Evolutionary conservation across 352 stramenopile genomes (phyloP), one percentile per base, ranked within the genome.

Genomic region (Phytophthora macrochlamydospora): DNA sequence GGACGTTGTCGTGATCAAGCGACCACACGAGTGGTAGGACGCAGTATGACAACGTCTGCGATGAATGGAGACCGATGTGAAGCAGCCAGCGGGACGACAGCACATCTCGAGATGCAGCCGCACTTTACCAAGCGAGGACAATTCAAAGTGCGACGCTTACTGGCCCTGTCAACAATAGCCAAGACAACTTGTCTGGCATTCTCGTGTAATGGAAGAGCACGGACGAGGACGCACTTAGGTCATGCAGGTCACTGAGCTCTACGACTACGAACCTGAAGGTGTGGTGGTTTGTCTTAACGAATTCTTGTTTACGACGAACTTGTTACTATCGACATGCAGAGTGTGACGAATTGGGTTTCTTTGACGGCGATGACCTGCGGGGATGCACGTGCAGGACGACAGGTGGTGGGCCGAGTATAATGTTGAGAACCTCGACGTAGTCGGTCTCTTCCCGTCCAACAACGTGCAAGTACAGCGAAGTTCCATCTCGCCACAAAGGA

Each of bases 241-340:
- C 46, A 79, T 89, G 78, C 67, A 86, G 52, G 82, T 77, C 29
- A 61, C 79, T 9, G 82, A 79, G 45, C 73, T 89, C 43, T 91
- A 80, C 45, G 80, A 83, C 74, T 86, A 89, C 62, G 71, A 86
- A n/a, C 78, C 78, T 13, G 83, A 91, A 73, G 74, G 82, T 87
- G 69, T 13, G 63, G 56, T 46, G 32, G 7, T 35, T 5, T 51
- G 2, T 45, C 29, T 3, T 30, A 40, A n/a, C 65, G 18, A 42
- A 14, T 45, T 45, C 6, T 29, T 6, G 29, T 49, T 29, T n/a
- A 29, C 51, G 28, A 29, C 45, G 18, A 2, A n/a, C 45, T 14
- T 40, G 14, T 29, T 14, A 9, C 1, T 48, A 8, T 28, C 50
- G 13, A 7, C 29, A 31, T 62, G 51, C 44, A 91, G 83, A 89